These are phyloP conservation scores for Zychaea mexicana DNA, from an alignment of 371 early-diverging fungal genomes.

Conservation along the genomic window DNA sequence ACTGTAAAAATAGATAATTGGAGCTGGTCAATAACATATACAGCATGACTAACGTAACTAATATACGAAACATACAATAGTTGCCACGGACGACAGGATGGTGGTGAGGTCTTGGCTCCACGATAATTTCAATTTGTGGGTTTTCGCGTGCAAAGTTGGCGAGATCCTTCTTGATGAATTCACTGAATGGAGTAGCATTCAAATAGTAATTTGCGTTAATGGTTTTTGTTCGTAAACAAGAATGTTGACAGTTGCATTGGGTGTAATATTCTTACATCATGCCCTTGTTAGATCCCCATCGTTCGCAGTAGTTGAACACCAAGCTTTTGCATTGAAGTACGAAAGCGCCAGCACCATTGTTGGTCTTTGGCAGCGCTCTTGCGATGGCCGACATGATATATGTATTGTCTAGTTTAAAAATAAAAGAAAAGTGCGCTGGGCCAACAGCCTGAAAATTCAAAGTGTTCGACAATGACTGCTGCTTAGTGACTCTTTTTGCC, in stretches of 20 bases:
- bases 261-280: slow-evolving; percentile 66
- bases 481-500: neutral
- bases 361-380: slow-evolving; percentile 41
- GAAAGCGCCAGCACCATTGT: slow-evolving; percentile 84
- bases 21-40: neutral
- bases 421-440: too few species aligned
- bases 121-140: slow-evolving; percentile 82
- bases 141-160: slow-evolving; percentile 70
- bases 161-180: slow-evolving; percentile 72
- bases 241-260: neutral
- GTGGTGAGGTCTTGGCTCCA: slow-evolving; percentile 76
- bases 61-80: slow-evolving; percentile 76
- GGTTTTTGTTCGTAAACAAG: neutral
- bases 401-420: too few species aligned
- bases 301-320: slow-evolving; percentile 87
- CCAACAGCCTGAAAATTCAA: neutral
- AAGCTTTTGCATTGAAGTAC: slow-evolving; percentile 80
- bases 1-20: slow-evolving; percentile 41
- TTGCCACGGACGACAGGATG: slow-evolving; percentile 79
- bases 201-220: neutral
- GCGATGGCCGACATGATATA: neutral
- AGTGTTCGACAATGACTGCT: too few species aligned
- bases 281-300: slow-evolving; percentile 80
- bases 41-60: too few species aligned
- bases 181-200: slow-evolving; percentile 33